Evolutionary conservation across 2,329 filamentous ascomycete genomes (phyloP).

Genomic region (Juglanconis oblonga): DNA sequence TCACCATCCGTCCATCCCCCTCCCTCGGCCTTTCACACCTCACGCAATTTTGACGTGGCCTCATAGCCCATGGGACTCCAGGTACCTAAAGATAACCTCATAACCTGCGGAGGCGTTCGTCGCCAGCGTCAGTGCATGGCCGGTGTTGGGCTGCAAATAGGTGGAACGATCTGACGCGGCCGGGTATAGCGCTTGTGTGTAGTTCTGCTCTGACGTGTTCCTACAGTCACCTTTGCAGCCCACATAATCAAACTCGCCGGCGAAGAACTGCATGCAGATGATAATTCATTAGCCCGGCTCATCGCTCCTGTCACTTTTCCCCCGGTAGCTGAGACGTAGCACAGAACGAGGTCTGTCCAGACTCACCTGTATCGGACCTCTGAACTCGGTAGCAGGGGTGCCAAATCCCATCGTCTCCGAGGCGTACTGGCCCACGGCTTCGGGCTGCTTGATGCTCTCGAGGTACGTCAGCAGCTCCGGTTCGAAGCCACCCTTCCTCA

Average conservation of each 20-base stretch:
- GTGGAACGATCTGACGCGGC: slow-evolving; percentile 25
- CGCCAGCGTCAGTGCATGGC: slow-evolving; percentile 33
- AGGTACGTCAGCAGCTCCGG: slow-evolving; percentile 28
- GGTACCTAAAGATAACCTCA: slow-evolving; percentile 25
- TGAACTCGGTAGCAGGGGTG: slow-evolving; percentile 24
- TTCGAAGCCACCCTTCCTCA: slow-evolving; percentile 28
- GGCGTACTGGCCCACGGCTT: slow-evolving; percentile 29
- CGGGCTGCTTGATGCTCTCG: slow-evolving; percentile 32
- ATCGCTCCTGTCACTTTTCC: too few species aligned
- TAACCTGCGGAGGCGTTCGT: slow-evolving; percentile 33
- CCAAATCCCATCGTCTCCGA: slow-evolving; percentile 23
- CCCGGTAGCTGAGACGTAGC: not conserved
- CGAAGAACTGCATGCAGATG: slow-evolving; percentile 25
- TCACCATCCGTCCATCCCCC: too few species aligned
- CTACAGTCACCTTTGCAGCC: slow-evolving; percentile 37
- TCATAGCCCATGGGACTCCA: not conserved
- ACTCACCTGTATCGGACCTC: slow-evolving; percentile 25
- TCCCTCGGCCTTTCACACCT: too few species aligned
- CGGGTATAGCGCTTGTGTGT: slow-evolving; percentile 22
- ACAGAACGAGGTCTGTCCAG: not conserved
- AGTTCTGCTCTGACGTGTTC: slow-evolving; percentile 6
- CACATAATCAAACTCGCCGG: slow-evolving; percentile 31
- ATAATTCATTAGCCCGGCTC: not conserved
- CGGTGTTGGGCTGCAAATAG: slow-evolving; percentile 33
- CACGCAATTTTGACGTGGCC: too few species aligned